phyloP scores from a whole-genome alignment of 2,329 filamentous ascomycete species.

The Arthroderma sp. region DNA sequence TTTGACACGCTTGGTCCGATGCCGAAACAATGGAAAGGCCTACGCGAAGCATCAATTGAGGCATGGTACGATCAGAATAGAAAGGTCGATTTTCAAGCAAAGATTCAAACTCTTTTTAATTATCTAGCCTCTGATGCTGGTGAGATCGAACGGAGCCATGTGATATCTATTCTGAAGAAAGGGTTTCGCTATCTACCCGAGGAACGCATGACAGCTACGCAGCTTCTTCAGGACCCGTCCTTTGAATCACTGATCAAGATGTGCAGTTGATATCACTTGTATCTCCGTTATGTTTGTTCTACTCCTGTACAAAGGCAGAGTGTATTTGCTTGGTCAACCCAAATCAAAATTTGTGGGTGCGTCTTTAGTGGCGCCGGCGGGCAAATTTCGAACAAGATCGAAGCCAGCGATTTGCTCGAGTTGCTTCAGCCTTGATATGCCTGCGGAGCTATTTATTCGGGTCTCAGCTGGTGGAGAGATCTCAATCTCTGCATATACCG shows the following conservation, averaged over 20 bases:
- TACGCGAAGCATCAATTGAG: conserved; percentile 10
- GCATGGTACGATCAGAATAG: conserved; percentile 18
- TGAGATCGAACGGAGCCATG: conserved; percentile 3
- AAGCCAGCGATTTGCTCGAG: too few relatives aligned
- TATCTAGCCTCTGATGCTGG: neutral
- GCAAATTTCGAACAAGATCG: too few relatives aligned
- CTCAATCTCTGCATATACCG: too few relatives aligned
- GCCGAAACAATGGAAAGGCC: conserved; percentile 17
- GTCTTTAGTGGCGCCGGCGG: too few relatives aligned
- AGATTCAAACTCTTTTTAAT: conserved; percentile 1
- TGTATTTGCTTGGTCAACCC: too few relatives aligned
- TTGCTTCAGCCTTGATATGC: too few relatives aligned
- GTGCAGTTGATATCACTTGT: conserved; percentile 17
- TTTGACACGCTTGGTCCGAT: conserved; percentile 16
- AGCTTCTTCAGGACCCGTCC: conserved; percentile 18
- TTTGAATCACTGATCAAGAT: conserved; percentile 18
- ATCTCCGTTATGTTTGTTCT: too few relatives aligned
- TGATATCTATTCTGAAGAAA: conserved; percentile 13
- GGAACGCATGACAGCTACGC: conserved; percentile 15
- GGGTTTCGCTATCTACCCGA: conserved; percentile 16
- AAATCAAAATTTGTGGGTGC: too few relatives aligned
- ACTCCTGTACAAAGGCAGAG: too few relatives aligned
- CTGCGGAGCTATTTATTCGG: too few relatives aligned
- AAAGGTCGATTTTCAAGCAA: neutral
- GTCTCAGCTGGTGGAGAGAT: too few relatives aligned